phyloP scores from a whole-genome alignment of 2,329 filamentous ascomycete species.

The Monilinia aucupariae region DNA sequence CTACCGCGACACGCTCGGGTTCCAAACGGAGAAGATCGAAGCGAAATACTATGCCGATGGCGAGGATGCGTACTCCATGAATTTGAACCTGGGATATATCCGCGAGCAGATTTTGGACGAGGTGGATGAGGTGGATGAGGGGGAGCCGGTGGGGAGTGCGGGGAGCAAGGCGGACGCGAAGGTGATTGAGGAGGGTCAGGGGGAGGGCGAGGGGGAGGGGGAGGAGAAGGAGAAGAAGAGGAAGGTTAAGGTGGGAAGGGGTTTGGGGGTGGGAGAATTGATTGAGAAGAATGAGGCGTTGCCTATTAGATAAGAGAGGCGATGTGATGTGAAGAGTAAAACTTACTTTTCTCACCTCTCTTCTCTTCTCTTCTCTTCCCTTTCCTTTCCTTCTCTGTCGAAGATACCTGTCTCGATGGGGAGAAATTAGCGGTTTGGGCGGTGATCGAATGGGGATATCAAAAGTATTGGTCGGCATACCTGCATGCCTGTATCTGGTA shows the following conservation, averaged over 20 bases:
- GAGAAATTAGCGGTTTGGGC: no score
- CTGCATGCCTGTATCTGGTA: background rate
- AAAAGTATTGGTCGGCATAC: background rate
- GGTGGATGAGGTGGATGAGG: constrained; percentile 45
- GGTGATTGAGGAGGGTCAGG: constrained; percentile 49
- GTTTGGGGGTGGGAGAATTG: constrained; percentile 70
- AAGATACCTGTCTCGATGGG: background rate
- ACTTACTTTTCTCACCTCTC: background rate
- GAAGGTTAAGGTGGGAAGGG: constrained; percentile 79
- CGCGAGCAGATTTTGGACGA: constrained; percentile 48
- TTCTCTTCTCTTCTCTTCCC: background rate
- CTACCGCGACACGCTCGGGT: constrained; percentile 87
- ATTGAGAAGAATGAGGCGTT: constrained; percentile 61
- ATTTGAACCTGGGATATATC: constrained; percentile 65
- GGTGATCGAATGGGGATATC: background rate
- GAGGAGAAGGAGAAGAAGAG: constrained; percentile 73
- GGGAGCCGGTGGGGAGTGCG: constrained; percentile 62
- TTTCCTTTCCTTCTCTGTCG: no score
- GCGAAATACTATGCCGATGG: constrained; percentile 94
- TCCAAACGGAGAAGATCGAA: constrained; percentile 81
- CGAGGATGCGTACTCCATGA: constrained; percentile 94
- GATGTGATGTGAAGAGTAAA: background rate
- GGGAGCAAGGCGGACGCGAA: constrained; percentile 43
- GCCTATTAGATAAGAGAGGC: background rate
- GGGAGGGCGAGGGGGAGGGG: constrained; percentile 72